Percentiles rank a stretch among this genome's conserved stretches.
phyloP scores from a whole-genome alignment of 139 green algal genomes.

The Spirogloea muscicola region DNA sequence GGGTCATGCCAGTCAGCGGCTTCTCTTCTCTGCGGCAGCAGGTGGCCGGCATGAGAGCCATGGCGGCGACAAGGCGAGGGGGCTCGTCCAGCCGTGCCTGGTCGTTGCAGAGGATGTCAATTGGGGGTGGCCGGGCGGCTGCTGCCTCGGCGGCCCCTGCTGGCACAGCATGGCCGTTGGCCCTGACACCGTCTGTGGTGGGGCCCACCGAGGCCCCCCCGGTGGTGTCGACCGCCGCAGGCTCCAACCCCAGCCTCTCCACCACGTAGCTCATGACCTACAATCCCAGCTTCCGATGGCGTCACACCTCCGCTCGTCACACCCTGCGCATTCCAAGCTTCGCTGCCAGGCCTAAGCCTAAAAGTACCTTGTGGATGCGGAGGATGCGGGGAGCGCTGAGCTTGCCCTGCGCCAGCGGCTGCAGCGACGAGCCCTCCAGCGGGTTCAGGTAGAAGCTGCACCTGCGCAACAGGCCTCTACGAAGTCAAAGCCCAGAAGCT shows the following conservation, averaged over 20 bases:
- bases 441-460: slow-evolving; percentile 76
- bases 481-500: too few species aligned
- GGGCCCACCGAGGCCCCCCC: too few species aligned
- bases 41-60: too few species aligned
- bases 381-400: slow-evolving; percentile 83
- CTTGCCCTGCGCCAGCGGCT: slow-evolving; percentile 66
- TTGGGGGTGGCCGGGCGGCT: too few species aligned
- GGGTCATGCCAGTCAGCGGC: neutral
- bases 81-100: too few species aligned
- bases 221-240: slow-evolving; percentile 11
- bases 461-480: slow-evolving; percentile 50
- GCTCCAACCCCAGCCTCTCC: slow-evolving; percentile 18
- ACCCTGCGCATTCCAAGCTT: neutral
- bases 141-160: too few species aligned
- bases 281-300: neutral
- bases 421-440: slow-evolving; percentile 60
- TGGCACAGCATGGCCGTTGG: too few species aligned
- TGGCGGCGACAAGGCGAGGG: too few species aligned
- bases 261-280: slow-evolving; percentile 48
- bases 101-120: too few species aligned
- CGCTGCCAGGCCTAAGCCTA: neutral
- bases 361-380: slow-evolving; percentile 68
- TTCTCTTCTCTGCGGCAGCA: too few species aligned
- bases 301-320: neutral
- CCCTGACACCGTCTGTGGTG: too few species aligned